Percentiles rank a stretch among this genome's conserved stretches.
Conservation (phyloP, 202 grass and related monocot genomes). For the Bolboschoenoplectus hybrid region DNA sequence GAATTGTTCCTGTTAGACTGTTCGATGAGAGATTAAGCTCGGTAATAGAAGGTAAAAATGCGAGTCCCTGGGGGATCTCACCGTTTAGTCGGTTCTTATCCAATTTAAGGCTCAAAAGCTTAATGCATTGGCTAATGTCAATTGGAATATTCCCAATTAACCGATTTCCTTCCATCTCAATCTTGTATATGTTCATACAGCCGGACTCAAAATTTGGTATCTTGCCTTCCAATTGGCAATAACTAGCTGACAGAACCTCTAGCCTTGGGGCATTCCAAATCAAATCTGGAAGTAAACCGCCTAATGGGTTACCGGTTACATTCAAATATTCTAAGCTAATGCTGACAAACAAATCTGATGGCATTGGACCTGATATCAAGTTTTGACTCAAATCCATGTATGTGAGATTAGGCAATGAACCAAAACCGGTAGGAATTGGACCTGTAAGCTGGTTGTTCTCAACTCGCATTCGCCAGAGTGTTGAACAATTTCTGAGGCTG, state of each 20-base stretch:
- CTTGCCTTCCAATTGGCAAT: constrained; percentile 49
- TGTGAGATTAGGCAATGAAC: constrained; percentile 62
- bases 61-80: constrained; percentile 59
- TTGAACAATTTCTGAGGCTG: constrained; percentile 63
- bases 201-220: constrained; percentile 60
- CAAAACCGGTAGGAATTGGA: constrained; percentile 64
- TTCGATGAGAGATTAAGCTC: constrained; percentile 89
- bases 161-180: constrained; percentile 67
- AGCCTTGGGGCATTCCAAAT: constrained; percentile 61
- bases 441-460: constrained; percentile 66
- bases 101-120: constrained; percentile 74
- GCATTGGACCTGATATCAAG: constrained; percentile 56
- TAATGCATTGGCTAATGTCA: constrained; percentile 55
- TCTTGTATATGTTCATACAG: constrained; percentile 69
- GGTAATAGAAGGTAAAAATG: constrained; percentile 75
- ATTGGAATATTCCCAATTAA: constrained; percentile 58
- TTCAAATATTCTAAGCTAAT: constrained; percentile 74
- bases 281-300: constrained; percentile 44
- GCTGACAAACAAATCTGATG: constrained; percentile 48
- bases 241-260: constrained; percentile 64
- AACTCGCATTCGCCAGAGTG: constrained; percentile 74
- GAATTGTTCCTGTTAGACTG: constrained; percentile 59
- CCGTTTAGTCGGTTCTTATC: constrained; percentile 63
- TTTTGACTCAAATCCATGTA: constrained; percentile 90
- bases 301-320: constrained; percentile 71